These are phyloP conservation scores for Candida tibetensis DNA, from an alignment of 805 yeast genomes.

Conservation along the genomic window DNA sequence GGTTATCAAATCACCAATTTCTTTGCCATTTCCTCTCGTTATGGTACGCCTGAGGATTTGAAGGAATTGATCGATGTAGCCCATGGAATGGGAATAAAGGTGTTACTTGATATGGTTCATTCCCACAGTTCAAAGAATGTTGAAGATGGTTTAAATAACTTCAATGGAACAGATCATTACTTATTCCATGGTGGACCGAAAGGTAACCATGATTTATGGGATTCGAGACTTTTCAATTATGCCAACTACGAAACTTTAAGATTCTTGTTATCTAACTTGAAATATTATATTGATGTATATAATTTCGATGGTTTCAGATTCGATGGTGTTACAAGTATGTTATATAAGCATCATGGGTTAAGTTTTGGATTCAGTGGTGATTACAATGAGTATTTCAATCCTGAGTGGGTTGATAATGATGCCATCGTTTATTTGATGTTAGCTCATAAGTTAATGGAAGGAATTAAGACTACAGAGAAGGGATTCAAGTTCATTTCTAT, in stretches of 20 bases:
- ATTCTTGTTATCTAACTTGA: constrained; percentile 78
- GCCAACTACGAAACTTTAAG: constrained; percentile 88
- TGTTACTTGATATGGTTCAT: constrained; percentile 88
- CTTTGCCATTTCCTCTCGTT: constrained; percentile 86
- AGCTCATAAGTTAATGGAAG: constrained; percentile 75
- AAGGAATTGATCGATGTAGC: constrained; percentile 90
- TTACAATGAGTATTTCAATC: constrained; percentile 84
- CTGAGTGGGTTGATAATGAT: constrained; percentile 77
- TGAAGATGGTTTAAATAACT: constrained; percentile 86
- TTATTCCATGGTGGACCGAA: constrained; percentile 90
- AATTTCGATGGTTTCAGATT: constrained; percentile 93
- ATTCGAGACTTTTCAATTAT: constrained; percentile 90
- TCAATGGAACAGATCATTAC: constrained; percentile 94
- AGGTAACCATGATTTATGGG: constrained; percentile 93
- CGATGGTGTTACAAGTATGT: constrained; percentile 95
- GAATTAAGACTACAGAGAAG: constrained; percentile 41
- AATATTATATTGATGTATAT: constrained; percentile 78
- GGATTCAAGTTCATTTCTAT: constrained; percentile 59
- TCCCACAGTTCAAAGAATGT: constrained; percentile 96
- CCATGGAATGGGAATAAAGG: constrained; percentile 82
- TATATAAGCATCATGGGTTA: constrained; percentile 88
- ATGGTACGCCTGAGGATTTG: constrained; percentile 92
- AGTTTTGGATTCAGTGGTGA: constrained; percentile 90
- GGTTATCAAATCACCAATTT: constrained; percentile 97
- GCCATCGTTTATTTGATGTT: constrained; percentile 84